Conservation (phyloP, 371 early-diverging fungal genomes). For the Mucor indicus region DNA sequence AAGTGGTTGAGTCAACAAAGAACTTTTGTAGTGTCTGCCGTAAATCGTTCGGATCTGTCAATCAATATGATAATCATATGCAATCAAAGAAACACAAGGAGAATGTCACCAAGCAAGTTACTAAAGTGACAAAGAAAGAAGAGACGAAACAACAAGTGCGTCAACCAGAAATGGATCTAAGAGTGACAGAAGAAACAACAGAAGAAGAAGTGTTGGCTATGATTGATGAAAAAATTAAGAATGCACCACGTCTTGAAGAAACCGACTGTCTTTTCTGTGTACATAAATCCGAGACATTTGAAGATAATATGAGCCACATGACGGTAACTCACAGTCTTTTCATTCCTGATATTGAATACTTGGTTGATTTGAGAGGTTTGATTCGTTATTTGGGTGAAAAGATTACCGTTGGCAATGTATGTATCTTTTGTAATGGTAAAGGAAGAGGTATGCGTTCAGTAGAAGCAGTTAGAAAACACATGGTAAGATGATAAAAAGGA, state of each 20-base stretch:
- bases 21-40: slow-evolving; percentile 45
- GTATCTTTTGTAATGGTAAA: slow-evolving; percentile 92
- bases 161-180: slow-evolving; percentile 42
- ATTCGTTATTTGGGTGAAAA: slow-evolving; percentile 92
- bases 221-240: slow-evolving; percentile 72
- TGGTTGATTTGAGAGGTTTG: slow-evolving; percentile 86
- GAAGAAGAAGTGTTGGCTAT: slow-evolving; percentile 50
- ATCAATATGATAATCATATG: slow-evolving; percentile 86
- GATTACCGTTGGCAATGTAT: slow-evolving; percentile 83
- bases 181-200: slow-evolving; percentile 48
- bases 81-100: slow-evolving; percentile 93
- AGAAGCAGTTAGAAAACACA: slow-evolving; percentile 93
- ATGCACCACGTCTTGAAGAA: slow-evolving; percentile 58
- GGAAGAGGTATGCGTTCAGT: slow-evolving; percentile 80
- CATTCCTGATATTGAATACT: slow-evolving; percentile 93
- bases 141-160: slow-evolving; percentile 15
- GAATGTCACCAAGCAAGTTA: slow-evolving; percentile 44
- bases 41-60: slow-evolving; percentile 74
- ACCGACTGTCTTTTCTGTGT: slow-evolving; percentile 86
- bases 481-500: slow-evolving; percentile 55
- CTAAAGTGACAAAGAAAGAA: slow-evolving; percentile 6
- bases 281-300: slow-evolving; percentile 64
- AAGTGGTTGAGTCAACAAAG: slow-evolving; percentile 5
- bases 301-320: slow-evolving; percentile 92
- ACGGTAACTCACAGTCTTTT: slow-evolving; percentile 85